phyloP scores from a whole-genome alignment of 345 rosid genomes.

The Excoecaria cochinchinensis region DNA sequence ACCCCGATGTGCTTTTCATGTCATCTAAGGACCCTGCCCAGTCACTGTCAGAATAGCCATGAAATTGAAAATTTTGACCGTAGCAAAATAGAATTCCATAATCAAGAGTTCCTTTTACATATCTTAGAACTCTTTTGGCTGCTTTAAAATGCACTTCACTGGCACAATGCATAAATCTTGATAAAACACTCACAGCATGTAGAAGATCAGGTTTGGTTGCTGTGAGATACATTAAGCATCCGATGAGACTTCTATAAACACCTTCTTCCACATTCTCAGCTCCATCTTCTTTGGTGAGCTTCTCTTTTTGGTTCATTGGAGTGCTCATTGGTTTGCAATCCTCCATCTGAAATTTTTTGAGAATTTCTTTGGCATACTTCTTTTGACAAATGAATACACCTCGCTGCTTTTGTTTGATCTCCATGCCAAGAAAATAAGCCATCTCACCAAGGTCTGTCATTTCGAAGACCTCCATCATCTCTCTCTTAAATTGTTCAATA shows the following conservation, averaged over 20 bases:
- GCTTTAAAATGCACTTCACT: too few species aligned
- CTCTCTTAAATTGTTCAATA: too few species aligned
- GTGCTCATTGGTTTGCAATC: neutral
- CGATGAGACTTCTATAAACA: constrained; percentile 2
- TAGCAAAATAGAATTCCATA: neutral
- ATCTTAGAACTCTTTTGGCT: too few species aligned
- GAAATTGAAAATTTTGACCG: neutral
- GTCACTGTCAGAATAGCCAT: neutral
- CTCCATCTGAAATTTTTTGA: constrained; percentile 7
- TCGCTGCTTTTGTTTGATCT: neutral
- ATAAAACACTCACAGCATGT: neutral
- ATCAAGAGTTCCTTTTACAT: too few species aligned
- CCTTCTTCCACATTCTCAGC: neutral
- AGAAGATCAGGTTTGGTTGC: neutral
- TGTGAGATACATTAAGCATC: neutral
- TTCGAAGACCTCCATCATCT: neutral
- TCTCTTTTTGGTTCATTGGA: neutral
- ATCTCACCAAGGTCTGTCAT: too few species aligned
- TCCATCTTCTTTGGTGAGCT: neutral
- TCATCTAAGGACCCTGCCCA: neutral
- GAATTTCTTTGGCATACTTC: neutral
- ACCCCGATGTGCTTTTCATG: neutral
- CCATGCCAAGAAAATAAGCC: neutral
- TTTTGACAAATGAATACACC: neutral
- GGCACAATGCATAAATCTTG: too few species aligned